Percentiles rank a stretch among this genome's conserved stretches.
These are phyloP conservation scores for Rhodotorula sphaerocarpa DNA, from an alignment of 768 basidiomycete genomes.

Conservation along the genomic window DNA sequence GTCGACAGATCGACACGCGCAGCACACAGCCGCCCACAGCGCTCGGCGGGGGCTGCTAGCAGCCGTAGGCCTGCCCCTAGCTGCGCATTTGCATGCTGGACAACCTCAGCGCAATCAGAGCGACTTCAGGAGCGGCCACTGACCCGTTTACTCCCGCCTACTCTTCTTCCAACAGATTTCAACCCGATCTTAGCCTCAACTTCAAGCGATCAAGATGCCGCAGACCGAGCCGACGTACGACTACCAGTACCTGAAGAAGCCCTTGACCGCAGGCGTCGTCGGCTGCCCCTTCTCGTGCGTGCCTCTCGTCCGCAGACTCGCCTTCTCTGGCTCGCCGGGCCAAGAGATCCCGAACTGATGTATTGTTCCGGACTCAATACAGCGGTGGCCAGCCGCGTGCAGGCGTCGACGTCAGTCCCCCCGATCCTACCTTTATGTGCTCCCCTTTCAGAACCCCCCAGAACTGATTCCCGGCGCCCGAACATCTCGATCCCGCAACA, in stretches of 20 bases:
- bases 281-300: slow-evolving; percentile 90
- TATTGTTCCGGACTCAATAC: background rate
- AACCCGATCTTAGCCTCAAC: no score
- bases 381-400: slow-evolving; percentile 55
- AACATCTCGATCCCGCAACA: slow-evolving; percentile 31
- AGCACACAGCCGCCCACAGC: no score
- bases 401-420: slow-evolving; percentile 60
- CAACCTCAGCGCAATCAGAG: no score
- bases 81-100: no score
- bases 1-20: no score
- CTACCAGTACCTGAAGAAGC: slow-evolving; percentile 38
- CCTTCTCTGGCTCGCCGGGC: slow-evolving; percentile 41
- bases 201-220: slow-evolving; percentile 1
- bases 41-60: no score
- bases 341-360: slow-evolving; percentile 48
- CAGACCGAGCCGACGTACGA: slow-evolving; percentile 20
- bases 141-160: no score
- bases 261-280: slow-evolving; percentile 69
- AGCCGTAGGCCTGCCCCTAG: no score
- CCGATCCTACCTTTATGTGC: no score
- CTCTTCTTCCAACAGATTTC: no score
- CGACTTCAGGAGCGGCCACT: no score
- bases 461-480: background rate
- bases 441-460: background rate
- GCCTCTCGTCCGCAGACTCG: background rate